Conservation (phyloP, 257 asterid genomes). For the Linderniella brevidens region DNA sequence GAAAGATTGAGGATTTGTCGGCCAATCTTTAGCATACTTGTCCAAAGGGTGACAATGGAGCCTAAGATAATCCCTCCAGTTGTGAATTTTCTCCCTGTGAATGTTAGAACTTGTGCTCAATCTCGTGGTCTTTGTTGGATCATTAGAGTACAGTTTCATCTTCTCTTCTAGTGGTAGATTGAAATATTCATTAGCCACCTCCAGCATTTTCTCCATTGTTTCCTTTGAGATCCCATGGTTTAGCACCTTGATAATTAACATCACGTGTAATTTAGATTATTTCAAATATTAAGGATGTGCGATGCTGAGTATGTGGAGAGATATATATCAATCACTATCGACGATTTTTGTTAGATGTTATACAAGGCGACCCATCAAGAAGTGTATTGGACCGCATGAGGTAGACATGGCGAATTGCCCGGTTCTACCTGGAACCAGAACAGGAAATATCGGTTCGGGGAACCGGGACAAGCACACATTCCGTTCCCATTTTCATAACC, state of each 20-base stretch:
- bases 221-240: constrained; percentile 16
- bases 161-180: constrained; percentile 16
- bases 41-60: constrained; percentile 21
- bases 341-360: too few species aligned
- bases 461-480: too few species aligned
- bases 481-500: too few species aligned
- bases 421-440: too few species aligned
- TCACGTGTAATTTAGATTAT: too few species aligned
- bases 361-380: too few species aligned
- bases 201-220: constrained; percentile 8
- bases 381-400: too few species aligned
- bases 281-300: too few species aligned
- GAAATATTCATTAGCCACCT: constrained; percentile 13
- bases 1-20: constrained; percentile 14
- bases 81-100: constrained; percentile 14
- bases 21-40: constrained; percentile 19
- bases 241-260: constrained; percentile 9
- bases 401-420: too few species aligned
- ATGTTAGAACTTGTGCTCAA: constrained; percentile 16
- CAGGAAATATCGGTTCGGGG: too few species aligned
- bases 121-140: constrained; percentile 16
- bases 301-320: too few species aligned
- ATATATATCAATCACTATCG: too few species aligned
- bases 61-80: constrained; percentile 21
- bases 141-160: constrained; percentile 20